Evolutionary conservation across 1,139 yeast species (phyloP).

Genomic region (Suhomyces bribrorum): DNA sequence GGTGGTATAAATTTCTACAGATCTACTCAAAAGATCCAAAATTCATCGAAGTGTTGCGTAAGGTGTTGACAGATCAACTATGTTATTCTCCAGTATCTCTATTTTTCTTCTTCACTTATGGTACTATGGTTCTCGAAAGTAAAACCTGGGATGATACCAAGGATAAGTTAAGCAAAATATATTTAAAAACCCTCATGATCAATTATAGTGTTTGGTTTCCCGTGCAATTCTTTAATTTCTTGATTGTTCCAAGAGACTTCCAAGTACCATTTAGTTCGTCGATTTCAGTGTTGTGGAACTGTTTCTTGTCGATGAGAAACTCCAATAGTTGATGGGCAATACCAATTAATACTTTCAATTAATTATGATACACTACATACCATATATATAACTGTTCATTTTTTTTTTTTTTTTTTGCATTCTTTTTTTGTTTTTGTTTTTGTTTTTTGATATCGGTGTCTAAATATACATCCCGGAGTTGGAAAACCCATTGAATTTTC

Average conservation of each 20-base stretch:
- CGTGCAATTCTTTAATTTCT: constrained; percentile 86
- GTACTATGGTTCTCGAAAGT: constrained; percentile 76
- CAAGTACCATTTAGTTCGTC: constrained; percentile 94
- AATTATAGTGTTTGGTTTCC: constrained; percentile 94
- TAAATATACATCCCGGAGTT: constrained; percentile 44
- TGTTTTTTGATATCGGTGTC: no score
- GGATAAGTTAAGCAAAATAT: constrained; percentile 62
- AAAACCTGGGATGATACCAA: constrained; percentile 68
- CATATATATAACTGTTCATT: no score
- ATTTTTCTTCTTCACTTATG: constrained; percentile 78
- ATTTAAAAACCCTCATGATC: constrained; percentile 72
- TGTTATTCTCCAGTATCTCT: constrained; percentile 86
- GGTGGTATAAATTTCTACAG: constrained; percentile 86
- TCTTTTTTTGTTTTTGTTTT: background rate
- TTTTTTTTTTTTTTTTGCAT: no score
- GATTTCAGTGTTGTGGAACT: constrained; percentile 90
- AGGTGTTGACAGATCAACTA: constrained; percentile 87
- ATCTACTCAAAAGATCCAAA: constrained; percentile 81
- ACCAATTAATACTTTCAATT: no score
- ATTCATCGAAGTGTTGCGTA: constrained; percentile 76
- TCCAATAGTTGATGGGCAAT: no score
- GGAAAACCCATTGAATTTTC: constrained; percentile 38
- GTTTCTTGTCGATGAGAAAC: constrained; percentile 80
- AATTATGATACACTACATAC: no score
- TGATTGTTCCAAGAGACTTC: constrained; percentile 71